Base-by-base conservation (phyloP, 495 filamentous ascomycete genomes). In the Aspergillus steynii region DNA sequence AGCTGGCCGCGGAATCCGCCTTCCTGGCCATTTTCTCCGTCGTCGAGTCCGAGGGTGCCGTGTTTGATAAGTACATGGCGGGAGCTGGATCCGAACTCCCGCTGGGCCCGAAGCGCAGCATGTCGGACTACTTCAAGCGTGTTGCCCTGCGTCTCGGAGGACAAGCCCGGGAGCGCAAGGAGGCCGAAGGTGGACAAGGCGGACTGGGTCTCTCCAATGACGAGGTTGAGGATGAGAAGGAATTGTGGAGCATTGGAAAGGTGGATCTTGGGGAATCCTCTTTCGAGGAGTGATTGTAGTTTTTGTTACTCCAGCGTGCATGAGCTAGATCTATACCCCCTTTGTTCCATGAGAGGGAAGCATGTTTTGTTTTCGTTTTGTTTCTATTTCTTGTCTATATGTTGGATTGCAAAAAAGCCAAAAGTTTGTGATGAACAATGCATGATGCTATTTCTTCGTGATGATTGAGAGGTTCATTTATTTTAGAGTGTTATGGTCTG, bases 91-190 rank as follows among this genome's bases (percentile, higher is more conserved):
- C 77, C 54, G 85, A 84, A 0, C 73, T 96, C 37, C 78, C 84
- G 3, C 78, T 89, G 0, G 87, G 83, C 8, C 84, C 83, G 32
- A 96, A 96, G 82, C 79, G 95, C 58, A 93, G 90, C 71, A 97
- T 98, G 91, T 85, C 88, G 50, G 95, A 99, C 67, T 99, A 99
- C 77, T 98, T 98, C 78, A 97, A 96, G 81, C 83, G 96, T 15
- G 88, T 98, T 49, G 91, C 90, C 14, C 73, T 96, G 58, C 83
- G 93, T 65, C 75, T 98, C 25, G 93, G 87, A 2, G 84, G 75
- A 56, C 95, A 97, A 71, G 91, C 92, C 0, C 82, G 91, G 62
- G 95, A 98, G 72, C 82, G 93, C 66, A 89, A 82, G 68, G 91
- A 96, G 66, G 96, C 96, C 7, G 91, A 96, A 71, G 93, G 92